Percentiles rank a stretch among this genome's conserved stretches.
These are phyloP conservation scores for Exserohilum turcica DNA, from an alignment of 2,329 filamentous ascomycete species.

Conservation along the genomic window DNA sequence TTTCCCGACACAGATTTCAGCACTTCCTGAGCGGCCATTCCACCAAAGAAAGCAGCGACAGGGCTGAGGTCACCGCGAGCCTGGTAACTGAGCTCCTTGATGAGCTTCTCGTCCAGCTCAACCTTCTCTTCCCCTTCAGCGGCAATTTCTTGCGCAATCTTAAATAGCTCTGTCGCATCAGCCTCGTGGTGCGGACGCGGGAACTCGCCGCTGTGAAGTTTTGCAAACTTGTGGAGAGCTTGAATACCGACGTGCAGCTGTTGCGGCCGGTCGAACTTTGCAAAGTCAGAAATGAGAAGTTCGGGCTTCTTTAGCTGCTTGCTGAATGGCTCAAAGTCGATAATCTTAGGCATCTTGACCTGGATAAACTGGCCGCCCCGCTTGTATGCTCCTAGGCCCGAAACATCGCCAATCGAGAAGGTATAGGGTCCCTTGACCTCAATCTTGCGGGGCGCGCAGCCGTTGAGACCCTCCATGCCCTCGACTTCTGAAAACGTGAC, in stretches of 20 bases:
- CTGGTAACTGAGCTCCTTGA: conserved; percentile 93
- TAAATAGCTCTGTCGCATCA: conserved; percentile 79
- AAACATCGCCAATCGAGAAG: conserved; percentile 94
- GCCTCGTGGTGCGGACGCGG: conserved; percentile 83
- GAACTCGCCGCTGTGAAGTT: conserved; percentile 70
- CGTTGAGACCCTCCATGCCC: conserved; percentile 89
- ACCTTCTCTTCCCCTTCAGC: conserved; percentile 69
- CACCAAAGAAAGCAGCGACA: conserved; percentile 94
- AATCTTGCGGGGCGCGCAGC: conserved; percentile 82
- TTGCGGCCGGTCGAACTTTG: conserved; percentile 93
- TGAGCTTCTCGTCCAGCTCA: conserved; percentile 88
- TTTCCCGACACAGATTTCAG: conserved; percentile 97
- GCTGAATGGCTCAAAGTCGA: conserved; percentile 84
- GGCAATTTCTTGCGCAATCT: conserved; percentile 75
- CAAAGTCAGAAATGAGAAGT: conserved; percentile 89
- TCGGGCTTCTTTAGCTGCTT: conserved; percentile 84
- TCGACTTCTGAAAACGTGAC: conserved; percentile 93
- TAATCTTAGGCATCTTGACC: conserved; percentile 96
- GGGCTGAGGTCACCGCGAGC: conserved; percentile 88
- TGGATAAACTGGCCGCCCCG: conserved; percentile 89
- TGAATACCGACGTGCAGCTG: conserved; percentile 93
- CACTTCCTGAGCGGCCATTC: conserved; percentile 90
- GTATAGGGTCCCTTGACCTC: conserved; percentile 94
- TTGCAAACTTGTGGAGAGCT: conserved; percentile 84
- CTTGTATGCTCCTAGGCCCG: conserved; percentile 82